Evolutionary conservation across 1,284 basidiomycete genomes (phyloP).

Genomic region (Peniophora sp.): DNA sequence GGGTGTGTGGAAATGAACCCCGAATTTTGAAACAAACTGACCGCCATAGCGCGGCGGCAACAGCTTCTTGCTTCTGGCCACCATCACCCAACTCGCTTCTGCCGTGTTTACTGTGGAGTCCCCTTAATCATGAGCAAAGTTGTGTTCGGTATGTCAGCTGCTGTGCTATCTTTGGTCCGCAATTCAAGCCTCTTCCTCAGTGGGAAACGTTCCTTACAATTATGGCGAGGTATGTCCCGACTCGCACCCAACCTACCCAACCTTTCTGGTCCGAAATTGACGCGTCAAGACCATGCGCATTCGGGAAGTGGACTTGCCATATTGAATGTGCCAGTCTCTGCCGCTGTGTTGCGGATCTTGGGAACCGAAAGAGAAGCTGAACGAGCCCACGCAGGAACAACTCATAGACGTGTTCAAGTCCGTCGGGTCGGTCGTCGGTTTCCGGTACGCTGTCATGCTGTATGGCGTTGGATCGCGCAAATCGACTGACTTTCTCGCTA

Average conservation of each 20-base stretch:
- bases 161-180: not conserved
- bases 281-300: not conserved
- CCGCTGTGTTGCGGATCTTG: too few species aligned
- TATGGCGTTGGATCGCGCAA: too few species aligned
- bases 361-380: not conserved
- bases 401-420: conserved; percentile 81
- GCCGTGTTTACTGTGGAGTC: too few species aligned
- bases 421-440: conserved; percentile 82
- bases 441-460: conserved; percentile 43
- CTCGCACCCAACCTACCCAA: too few species aligned
- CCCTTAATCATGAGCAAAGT: conserved; percentile 37
- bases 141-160: conserved; percentile 33
- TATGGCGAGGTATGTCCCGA: conserved; percentile 60
- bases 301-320: too few species aligned
- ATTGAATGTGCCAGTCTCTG: not conserved
- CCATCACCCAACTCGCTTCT: too few species aligned
- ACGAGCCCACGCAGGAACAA: conserved; percentile 44
- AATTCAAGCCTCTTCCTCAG: conserved; percentile 26
- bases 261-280: not conserved
- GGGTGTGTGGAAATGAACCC: too few species aligned
- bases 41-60: too few species aligned
- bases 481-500: conserved; percentile 1
- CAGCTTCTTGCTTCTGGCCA: too few species aligned
- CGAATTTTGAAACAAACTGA: too few species aligned
- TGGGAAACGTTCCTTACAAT: conserved; percentile 82